A percentile compares a stretch with the other conserved stretches of the same genome.
phyloP scores from a whole-genome alignment of 2,329 filamentous ascomycete genomes.

The Zymoseptoria ardabiliae region DNA sequence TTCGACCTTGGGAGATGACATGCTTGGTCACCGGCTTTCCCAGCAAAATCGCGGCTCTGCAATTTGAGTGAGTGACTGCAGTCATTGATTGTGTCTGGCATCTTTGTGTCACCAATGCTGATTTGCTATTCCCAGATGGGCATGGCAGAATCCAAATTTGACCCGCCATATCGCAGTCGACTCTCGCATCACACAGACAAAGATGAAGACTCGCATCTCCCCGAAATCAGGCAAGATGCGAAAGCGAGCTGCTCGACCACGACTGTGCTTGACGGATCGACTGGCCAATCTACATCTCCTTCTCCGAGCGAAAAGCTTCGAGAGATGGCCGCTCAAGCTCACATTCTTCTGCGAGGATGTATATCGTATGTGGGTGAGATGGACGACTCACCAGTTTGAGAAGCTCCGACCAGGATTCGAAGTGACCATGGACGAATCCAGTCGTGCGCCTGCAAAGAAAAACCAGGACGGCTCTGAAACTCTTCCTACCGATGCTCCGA shows the following conservation, averaged over 20 bases:
- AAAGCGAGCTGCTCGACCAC: conserved; percentile 50
- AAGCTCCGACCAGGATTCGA: conserved; percentile 42
- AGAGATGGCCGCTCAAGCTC: conserved; percentile 71
- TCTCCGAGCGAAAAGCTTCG: conserved; percentile 70
- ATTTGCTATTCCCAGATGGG: conserved; percentile 57
- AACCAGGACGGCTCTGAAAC: conserved; percentile 18
- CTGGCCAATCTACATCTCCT: conserved; percentile 77
- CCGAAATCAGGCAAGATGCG: conserved; percentile 34
- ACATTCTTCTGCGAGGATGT: conserved; percentile 72
- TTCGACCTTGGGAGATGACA: conserved; percentile 88
- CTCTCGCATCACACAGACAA: conserved; percentile 49
- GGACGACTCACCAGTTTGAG: conserved; percentile 45
- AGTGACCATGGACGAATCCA: conserved; percentile 32
- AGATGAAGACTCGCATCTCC: conserved; percentile 28
- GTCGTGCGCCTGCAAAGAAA: conserved; percentile 1
- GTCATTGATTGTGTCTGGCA: not conserved
- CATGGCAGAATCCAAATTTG: conserved; percentile 76
- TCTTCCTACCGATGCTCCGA: conserved; percentile 2
- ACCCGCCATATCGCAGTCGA: conserved; percentile 68
- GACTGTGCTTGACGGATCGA: conserved; percentile 57
- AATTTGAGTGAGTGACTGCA: conserved; percentile 68
- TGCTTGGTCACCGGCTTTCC: conserved; percentile 82
- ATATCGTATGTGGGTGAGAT: conserved; percentile 59
- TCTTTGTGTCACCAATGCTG: not conserved
- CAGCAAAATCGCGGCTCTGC: conserved; percentile 75